Conservation (phyloP, 1,284 basidiomycete species). For the Bondarzewia mesenterica region DNA sequence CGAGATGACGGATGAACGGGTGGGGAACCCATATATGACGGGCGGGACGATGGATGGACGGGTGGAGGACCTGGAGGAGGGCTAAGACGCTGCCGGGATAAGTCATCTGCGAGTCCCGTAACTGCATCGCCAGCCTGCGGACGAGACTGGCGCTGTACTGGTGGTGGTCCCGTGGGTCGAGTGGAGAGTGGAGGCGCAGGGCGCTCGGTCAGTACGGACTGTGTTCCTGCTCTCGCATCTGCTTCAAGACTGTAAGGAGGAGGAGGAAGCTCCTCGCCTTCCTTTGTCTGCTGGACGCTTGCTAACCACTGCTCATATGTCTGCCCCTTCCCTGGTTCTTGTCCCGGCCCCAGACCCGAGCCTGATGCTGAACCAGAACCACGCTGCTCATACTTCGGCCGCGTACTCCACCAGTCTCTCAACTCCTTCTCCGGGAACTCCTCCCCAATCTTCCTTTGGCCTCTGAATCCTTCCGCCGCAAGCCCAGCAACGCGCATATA, state of each 20-base stretch:
- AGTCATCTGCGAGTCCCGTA: not conserved
- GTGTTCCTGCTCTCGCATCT: slow-evolving; percentile 32
- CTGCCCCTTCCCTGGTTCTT: slow-evolving; percentile 12
- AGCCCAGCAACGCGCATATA: slow-evolving; percentile 74
- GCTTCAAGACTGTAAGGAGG: slow-evolving; percentile 51
- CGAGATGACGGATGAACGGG: not conserved
- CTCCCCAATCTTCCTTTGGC: slow-evolving; percentile 52
- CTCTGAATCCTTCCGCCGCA: slow-evolving; percentile 57
- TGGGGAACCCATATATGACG: not conserved
- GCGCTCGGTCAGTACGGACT: not conserved
- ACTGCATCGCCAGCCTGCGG: not conserved
- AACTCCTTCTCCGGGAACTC: slow-evolving; percentile 64
- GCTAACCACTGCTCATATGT: slow-evolving; percentile 39
- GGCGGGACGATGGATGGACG: not conserved
- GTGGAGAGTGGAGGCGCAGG: slow-evolving; percentile 4
- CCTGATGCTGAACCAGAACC: slow-evolving; percentile 20
- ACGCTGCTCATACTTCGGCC: slow-evolving; percentile 45
- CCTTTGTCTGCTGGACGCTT: slow-evolving; percentile 23
- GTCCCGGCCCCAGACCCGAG: slow-evolving; percentile 15
- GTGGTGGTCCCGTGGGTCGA: not conserved
- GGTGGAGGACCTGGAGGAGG: not conserved
- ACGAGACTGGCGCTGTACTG: not conserved
- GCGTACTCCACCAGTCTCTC: slow-evolving; percentile 62
- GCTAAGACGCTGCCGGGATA: not conserved
- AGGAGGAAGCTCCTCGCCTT: slow-evolving; percentile 48